A percentile compares a stretch with the other conserved stretches of the same genome.
Conservation (phyloP, 1,139 yeast genomes). For the Magnusiomyces suaveolens region DNA sequence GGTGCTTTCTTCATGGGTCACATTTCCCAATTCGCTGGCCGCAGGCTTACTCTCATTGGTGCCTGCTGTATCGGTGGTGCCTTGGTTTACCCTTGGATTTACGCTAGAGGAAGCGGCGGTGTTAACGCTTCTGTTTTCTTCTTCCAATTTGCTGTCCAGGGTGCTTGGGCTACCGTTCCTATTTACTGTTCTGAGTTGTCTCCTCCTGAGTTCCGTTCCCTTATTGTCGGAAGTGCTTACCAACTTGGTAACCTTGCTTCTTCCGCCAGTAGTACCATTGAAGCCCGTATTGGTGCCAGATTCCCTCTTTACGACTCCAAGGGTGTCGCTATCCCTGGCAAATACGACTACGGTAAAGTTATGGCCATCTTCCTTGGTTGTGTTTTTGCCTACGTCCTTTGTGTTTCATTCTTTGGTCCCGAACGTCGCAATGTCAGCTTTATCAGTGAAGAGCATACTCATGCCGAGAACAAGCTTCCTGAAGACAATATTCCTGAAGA, state of each 20-base stretch:
- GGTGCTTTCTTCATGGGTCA: constrained; percentile 63
- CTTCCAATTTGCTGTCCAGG: constrained; percentile 73
- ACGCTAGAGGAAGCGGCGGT: constrained; percentile 38
- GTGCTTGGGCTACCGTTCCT: constrained; percentile 84
- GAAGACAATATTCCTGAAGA: background rate
- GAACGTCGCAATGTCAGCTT: constrained; percentile 45
- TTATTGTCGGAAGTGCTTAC: constrained; percentile 65
- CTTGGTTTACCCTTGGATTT: constrained; percentile 66
- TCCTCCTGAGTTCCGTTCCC: constrained; percentile 67
- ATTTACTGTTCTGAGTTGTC: constrained; percentile 67
- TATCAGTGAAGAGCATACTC: constrained; percentile 6
- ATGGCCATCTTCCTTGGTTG: constrained; percentile 81
- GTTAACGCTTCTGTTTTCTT: constrained; percentile 72
- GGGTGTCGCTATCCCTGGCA: constrained; percentile 23
- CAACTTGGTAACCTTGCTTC: constrained; percentile 80
- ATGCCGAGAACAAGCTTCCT: too few relatives aligned
- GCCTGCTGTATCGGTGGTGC: constrained; percentile 64
- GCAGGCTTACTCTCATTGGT: constrained; percentile 47
- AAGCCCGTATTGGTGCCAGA: constrained; percentile 59
- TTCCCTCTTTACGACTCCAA: constrained; percentile 42
- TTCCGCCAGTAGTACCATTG: constrained; percentile 77
- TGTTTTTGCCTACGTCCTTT: constrained; percentile 53
- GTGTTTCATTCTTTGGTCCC: constrained; percentile 61
- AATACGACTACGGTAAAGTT: constrained; percentile 49
- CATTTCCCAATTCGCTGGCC: constrained; percentile 48